phyloP scores from a whole-genome alignment of 2,329 filamentous ascomycete genomes.

The Colletotrichum sp. region DNA sequence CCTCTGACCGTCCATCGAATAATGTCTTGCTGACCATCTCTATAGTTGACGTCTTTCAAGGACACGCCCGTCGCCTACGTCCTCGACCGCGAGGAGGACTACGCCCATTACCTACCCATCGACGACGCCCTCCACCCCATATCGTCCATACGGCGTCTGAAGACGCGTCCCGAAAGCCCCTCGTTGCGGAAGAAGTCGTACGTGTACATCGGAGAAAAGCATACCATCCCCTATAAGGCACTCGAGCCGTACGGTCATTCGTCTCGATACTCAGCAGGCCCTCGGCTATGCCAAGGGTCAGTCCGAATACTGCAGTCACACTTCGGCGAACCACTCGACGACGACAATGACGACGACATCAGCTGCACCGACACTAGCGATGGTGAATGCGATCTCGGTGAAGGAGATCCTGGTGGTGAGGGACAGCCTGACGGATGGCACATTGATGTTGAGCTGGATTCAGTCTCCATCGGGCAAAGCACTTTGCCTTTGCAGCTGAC shows the following conservation, averaged over 20 bases:
- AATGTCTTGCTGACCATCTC: not conserved
- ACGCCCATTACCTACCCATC: not conserved
- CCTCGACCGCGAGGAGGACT: not conserved
- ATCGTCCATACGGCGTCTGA: not conserved
- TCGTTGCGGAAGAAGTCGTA: not conserved
- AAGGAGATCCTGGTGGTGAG: not conserved
- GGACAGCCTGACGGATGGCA: not conserved
- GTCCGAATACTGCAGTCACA: not conserved
- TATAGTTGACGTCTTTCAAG: not conserved
- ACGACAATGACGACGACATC: not conserved
- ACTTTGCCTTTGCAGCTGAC: not conserved
- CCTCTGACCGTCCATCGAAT: fast-evolving
- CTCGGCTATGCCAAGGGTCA: not conserved
- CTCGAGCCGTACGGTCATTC: fast-evolving
- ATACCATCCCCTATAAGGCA: not conserved
- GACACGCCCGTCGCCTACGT: not conserved
- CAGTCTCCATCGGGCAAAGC: not conserved
- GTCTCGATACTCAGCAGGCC: not conserved
- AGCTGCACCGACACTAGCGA: not conserved
- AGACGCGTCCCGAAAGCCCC: not conserved
- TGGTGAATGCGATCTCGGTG: fast-evolving
- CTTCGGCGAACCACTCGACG: not conserved
- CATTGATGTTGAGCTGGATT: not conserved
- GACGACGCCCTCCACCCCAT: not conserved
- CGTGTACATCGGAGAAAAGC: not conserved